Evolutionary conservation across 2,329 filamentous ascomycete species (phyloP).

Genomic region (Biscogniauxia mediterranea): DNA sequence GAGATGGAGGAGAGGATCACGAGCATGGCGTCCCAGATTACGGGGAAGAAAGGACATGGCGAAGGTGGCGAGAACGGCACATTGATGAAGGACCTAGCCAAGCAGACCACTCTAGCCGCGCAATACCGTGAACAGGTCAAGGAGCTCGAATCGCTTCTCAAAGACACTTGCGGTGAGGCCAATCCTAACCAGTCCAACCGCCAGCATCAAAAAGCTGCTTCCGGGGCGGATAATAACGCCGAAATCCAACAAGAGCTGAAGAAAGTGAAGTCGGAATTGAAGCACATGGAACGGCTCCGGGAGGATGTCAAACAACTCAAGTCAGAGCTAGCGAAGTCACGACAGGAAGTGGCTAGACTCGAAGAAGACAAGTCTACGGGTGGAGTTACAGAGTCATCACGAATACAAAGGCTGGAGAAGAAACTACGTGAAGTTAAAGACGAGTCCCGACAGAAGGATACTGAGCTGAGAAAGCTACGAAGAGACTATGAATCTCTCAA

Average conservation of each 20-base stretch:
- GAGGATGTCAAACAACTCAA: slow-evolving; percentile 54
- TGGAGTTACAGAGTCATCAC: slow-evolving; percentile 25
- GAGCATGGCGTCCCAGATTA: slow-evolving; percentile 58
- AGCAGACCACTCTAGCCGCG: slow-evolving; percentile 55
- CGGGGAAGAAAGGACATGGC: slow-evolving; percentile 36
- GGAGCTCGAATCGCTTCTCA: slow-evolving; percentile 53
- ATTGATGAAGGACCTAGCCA: slow-evolving; percentile 52
- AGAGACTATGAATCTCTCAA: slow-evolving; percentile 54
- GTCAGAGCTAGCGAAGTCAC: slow-evolving; percentile 46
- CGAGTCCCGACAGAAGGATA: slow-evolving; percentile 46
- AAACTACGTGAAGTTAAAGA: slow-evolving; percentile 45
- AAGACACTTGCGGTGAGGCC: slow-evolving; percentile 39
- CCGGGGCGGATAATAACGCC: slow-evolving; percentile 50
- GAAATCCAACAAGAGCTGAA: slow-evolving; percentile 55
- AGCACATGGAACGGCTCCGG: slow-evolving; percentile 50
- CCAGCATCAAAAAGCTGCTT: slow-evolving; percentile 43
- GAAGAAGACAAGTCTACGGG: slow-evolving; percentile 35
- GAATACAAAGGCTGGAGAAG: slow-evolving; percentile 40
- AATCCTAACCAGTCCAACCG: slow-evolving; percentile 31
- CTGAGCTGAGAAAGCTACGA: slow-evolving; percentile 48
- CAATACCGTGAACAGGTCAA: slow-evolving; percentile 60
- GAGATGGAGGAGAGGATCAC: slow-evolving; percentile 62
- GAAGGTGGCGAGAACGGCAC: slow-evolving; percentile 45
- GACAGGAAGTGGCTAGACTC: slow-evolving; percentile 41
- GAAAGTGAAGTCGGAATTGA: slow-evolving; percentile 52